These are phyloP conservation scores for Marasmius oreades DNA, from an alignment of 1,284 basidiomycete genomes.

Conservation along the genomic window DNA sequence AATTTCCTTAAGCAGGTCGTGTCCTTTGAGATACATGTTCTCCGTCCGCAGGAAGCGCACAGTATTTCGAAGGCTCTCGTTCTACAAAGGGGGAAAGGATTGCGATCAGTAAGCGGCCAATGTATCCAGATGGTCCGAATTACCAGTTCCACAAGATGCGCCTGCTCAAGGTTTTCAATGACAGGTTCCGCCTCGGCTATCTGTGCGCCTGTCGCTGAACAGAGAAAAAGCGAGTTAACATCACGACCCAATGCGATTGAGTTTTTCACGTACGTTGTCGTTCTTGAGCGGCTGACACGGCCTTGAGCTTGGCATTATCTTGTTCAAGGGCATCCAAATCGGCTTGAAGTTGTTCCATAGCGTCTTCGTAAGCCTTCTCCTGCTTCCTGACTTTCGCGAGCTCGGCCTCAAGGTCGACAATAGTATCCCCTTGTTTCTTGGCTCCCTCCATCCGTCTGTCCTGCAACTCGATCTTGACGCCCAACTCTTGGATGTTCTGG, in stretches of 20 bases:
- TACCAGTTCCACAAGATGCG: constrained; percentile 83
- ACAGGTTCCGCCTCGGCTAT: constrained; percentile 59
- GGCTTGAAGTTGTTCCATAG: constrained; percentile 87
- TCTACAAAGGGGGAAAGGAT: constrained; percentile 37
- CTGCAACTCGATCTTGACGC: constrained; percentile 93
- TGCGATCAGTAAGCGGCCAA: constrained; percentile 3
- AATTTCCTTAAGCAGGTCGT: constrained; percentile 82
- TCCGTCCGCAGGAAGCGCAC: constrained; percentile 88
- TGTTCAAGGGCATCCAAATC: constrained; percentile 87
- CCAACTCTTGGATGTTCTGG: constrained; percentile 84
- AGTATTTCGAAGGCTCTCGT: constrained; percentile 87
- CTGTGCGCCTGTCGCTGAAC: constrained; percentile 45
- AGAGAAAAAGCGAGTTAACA: constrained; percentile 11
- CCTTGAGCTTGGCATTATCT: constrained; percentile 82
- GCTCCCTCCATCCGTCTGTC: constrained; percentile 88
- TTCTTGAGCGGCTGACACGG: constrained; percentile 57
- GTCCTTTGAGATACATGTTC: constrained; percentile 89
- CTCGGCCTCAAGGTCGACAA: constrained; percentile 79
- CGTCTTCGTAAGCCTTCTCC: constrained; percentile 87
- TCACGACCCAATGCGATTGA: not conserved
- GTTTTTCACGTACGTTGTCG: constrained; percentile 49
- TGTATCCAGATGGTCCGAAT: constrained; percentile 9
- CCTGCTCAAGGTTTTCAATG: constrained; percentile 80
- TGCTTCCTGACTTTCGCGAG: constrained; percentile 81
- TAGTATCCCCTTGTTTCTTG: constrained; percentile 85